Evolutionary conservation across 1,139 yeast genomes (phyloP), one percentile per base, ranked within the genome.

Genomic region (Magnusiomyces tetraspermus): DNA sequence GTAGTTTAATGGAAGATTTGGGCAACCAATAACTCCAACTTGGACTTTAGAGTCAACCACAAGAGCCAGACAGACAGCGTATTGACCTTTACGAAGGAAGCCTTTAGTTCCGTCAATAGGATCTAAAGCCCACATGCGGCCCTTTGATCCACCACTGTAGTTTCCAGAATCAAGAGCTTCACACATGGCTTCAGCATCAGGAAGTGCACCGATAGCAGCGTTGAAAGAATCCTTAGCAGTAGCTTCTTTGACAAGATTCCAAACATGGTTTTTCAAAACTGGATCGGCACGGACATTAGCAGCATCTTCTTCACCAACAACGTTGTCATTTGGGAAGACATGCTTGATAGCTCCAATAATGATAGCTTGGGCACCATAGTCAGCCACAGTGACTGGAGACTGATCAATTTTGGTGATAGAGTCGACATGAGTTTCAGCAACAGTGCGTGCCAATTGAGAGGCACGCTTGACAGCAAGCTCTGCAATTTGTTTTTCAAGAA

Each of bases 41-140:
- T 83, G 82, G 1, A 88, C 95, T 55, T 79, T 73, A 13, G 96
- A 95, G 63, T 90, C 84, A 46, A 83, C 94, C 52, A 92, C 82
- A 59, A 92, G 73, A 0, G 96, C 97, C 53, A 92, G 73, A 65
- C 99, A 94, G 1, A 92, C 95, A 2, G 98, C 97, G 68, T 88
- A 92, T 67, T 92, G 99, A 57, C 90, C 97, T 44, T 96, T 95
- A 65, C 99, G 76, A 55, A 92, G 73, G 65, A 92, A 92, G 0
- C 99, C 99, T 67, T 90, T 90, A 22, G 99, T 92, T 17, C 99
- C 99, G 66, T 92, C 99, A 58, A 92, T 90, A 36, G 99, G 99
- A 66, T 92, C 99, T 63, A 92, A 72, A 0, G 97, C 96, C 99
- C 99, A 92, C 67, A 86, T 81, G 58, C 97, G 75, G 31, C 96